Evolutionary conservation across 2,329 filamentous ascomycete genomes (phyloP).

Genomic region (Neoarthrinium moseri): DNA sequence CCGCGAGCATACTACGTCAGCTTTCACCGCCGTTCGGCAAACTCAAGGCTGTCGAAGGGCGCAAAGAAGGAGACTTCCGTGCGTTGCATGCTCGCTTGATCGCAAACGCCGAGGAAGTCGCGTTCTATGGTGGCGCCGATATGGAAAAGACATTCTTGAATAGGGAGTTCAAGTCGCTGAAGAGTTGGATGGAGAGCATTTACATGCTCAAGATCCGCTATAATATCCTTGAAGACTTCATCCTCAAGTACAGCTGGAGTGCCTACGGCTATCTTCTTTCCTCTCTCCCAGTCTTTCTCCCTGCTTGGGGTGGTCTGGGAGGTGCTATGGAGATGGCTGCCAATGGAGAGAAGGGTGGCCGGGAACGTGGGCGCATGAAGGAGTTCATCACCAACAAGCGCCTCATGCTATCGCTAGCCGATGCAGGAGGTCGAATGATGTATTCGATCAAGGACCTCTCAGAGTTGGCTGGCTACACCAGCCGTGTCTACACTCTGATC

Average conservation of each 20-base stretch:
- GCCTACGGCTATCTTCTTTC: conserved; percentile 95
- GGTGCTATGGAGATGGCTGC: conserved; percentile 67
- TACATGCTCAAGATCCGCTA: conserved; percentile 98
- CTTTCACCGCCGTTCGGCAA: conserved; percentile 96
- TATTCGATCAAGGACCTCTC: conserved; percentile 98
- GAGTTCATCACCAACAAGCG: conserved; percentile 99
- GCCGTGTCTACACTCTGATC: conserved; percentile 91
- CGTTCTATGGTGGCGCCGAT: conserved; percentile 93
- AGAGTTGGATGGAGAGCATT: conserved; percentile 97
- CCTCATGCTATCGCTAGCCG: conserved; percentile 93
- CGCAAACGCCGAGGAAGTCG: conserved; percentile 95
- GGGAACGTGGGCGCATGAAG: conserved; percentile 88
- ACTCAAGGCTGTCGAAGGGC: conserved; percentile 91
- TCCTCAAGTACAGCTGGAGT: conserved; percentile 98
- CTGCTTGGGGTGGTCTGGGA: conserved; percentile 86
- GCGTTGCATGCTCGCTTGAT: conserved; percentile 88
- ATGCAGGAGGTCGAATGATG: conserved; percentile 98
- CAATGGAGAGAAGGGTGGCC: conserved; percentile 47
- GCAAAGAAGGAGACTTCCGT: conserved; percentile 93
- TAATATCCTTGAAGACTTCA: conserved; percentile 98
- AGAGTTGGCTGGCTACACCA: conserved; percentile 93
- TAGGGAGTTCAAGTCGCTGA: conserved; percentile 87
- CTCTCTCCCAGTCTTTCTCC: conserved; percentile 89
- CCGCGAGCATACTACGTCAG: conserved; percentile 82
- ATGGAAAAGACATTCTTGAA: conserved; percentile 94